phyloP scores from a whole-genome alignment of 1,139 yeast genomes.

The Nakaseomyces glabratus region DNA sequence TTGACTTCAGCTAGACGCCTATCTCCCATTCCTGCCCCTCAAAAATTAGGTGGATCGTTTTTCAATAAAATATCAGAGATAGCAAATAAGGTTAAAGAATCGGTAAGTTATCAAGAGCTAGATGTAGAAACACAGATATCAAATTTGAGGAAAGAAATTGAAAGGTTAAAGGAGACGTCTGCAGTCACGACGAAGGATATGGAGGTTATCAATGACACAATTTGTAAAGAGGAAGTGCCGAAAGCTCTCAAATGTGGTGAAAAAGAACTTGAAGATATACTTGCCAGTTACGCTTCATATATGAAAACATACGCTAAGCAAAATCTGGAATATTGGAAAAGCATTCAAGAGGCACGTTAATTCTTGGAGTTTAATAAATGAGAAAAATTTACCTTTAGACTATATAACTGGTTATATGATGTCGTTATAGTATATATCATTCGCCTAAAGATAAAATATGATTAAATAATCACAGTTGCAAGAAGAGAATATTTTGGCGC shows the following conservation, averaged over 20 bases:
- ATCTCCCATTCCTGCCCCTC: too few species aligned
- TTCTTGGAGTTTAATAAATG: background rate
- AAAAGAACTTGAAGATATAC: slow-evolving; percentile 21
- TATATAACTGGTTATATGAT: too few species aligned
- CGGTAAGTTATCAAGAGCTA: slow-evolving; percentile 29
- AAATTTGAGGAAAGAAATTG: slow-evolving; percentile 27
- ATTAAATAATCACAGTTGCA: too few species aligned
- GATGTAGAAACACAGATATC: slow-evolving; percentile 21
- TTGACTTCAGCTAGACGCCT: too few species aligned
- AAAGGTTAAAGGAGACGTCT: slow-evolving; percentile 28
- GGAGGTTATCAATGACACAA: slow-evolving; percentile 26
- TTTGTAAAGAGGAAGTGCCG: slow-evolving; percentile 26
- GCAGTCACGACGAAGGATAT: slow-evolving; percentile 30
- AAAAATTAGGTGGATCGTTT: slow-evolving; percentile 19
- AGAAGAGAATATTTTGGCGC: too few species aligned
- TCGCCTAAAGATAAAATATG: too few species aligned
- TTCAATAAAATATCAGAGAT: slow-evolving; percentile 25
- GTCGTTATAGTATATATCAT: too few species aligned
- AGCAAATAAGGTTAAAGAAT: slow-evolving; percentile 32
- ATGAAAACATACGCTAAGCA: slow-evolving; percentile 29
- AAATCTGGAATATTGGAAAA: slow-evolving; percentile 33
- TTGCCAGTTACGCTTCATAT: slow-evolving; percentile 25
- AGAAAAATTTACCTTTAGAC: too few species aligned
- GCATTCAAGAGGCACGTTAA: slow-evolving; percentile 23
- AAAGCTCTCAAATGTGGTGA: slow-evolving; percentile 25